Evolutionary conservation across 305 asterid genomes (phyloP).

Genomic region (Caryopteris hybrid): DNA sequence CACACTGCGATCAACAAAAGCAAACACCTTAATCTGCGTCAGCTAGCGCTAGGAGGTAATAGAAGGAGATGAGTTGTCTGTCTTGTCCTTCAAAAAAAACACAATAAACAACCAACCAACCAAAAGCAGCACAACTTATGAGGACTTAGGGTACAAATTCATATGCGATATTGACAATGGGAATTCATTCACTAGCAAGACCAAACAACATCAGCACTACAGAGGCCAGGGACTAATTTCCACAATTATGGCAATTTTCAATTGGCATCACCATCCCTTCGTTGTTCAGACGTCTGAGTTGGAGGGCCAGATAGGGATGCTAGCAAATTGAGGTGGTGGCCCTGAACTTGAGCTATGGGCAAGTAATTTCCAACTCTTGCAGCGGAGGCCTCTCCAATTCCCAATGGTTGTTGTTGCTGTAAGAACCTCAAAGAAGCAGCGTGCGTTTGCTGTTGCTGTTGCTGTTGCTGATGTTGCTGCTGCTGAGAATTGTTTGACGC

Average conservation of each 20-base stretch:
- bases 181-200: slow-evolving; percentile 30
- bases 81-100: slow-evolving; percentile 34
- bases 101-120: slow-evolving; percentile 33
- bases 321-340: slow-evolving; percentile 84
- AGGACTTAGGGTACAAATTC: slow-evolving; percentile 34
- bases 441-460: slow-evolving; percentile 38
- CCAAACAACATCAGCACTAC: slow-evolving; percentile 26
- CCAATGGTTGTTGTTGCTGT: slow-evolving; percentile 62
- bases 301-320: slow-evolving; percentile 86
- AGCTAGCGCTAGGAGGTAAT: slow-evolving; percentile 32
- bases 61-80: slow-evolving; percentile 30
- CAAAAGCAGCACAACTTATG: slow-evolving; percentile 32
- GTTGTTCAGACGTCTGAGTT: slow-evolving; percentile 55
- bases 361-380: slow-evolving; percentile 93
- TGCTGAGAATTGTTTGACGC: slow-evolving; percentile 48
- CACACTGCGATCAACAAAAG: slow-evolving; percentile 30
- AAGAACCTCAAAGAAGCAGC: slow-evolving; percentile 61
- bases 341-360: slow-evolving; percentile 82
- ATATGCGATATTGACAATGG: slow-evolving; percentile 30
- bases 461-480: slow-evolving; percentile 38
- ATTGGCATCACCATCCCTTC: slow-evolving; percentile 67
- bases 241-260: slow-evolving; percentile 26
- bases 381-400: slow-evolving; percentile 89
- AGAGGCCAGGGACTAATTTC: slow-evolving; percentile 11
- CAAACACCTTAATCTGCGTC: slow-evolving; percentile 32